Conservation (phyloP, 148 eudicot species). For the Beta vulgaris region DNA sequence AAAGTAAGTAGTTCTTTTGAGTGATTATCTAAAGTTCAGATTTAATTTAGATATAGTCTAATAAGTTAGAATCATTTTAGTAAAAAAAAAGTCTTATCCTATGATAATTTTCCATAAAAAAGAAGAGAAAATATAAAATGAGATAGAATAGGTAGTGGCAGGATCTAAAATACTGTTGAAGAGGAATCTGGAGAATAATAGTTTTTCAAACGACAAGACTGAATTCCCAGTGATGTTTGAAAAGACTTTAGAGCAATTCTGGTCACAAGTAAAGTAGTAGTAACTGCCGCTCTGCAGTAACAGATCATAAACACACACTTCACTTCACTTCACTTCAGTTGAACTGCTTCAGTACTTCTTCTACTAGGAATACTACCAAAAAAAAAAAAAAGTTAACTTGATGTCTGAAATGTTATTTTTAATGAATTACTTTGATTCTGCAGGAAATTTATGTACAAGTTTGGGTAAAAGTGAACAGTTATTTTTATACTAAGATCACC, state of each 20-base stretch:
- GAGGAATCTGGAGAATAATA: neutral
- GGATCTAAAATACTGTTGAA: constrained; percentile 2
- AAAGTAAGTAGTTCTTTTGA: too few species aligned
- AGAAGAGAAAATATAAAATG: neutral
- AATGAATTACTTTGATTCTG: neutral
- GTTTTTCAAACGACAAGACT: neutral
- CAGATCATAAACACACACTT: neutral
- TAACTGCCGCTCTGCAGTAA: neutral
- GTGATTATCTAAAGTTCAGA: too few species aligned
- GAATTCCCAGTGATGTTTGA: neutral
- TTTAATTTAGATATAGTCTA: too few species aligned
- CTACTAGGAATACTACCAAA: neutral
- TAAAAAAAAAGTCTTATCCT: too few species aligned
- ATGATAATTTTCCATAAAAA: too few species aligned
- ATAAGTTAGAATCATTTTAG: too few species aligned
- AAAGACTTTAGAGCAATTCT: neutral
- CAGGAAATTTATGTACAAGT: neutral
- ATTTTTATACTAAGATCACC: constrained; percentile 3
- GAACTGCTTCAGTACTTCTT: neutral
- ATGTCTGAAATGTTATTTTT: neutral
- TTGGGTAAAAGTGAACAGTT: constrained; percentile 11
- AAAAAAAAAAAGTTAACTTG: neutral
- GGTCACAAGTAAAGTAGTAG: neutral
- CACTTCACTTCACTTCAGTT: too few species aligned
- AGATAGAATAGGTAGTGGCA: neutral